phyloP scores from a whole-genome alignment of 768 basidiomycete genomes.

The Mycena latifolia region DNA sequence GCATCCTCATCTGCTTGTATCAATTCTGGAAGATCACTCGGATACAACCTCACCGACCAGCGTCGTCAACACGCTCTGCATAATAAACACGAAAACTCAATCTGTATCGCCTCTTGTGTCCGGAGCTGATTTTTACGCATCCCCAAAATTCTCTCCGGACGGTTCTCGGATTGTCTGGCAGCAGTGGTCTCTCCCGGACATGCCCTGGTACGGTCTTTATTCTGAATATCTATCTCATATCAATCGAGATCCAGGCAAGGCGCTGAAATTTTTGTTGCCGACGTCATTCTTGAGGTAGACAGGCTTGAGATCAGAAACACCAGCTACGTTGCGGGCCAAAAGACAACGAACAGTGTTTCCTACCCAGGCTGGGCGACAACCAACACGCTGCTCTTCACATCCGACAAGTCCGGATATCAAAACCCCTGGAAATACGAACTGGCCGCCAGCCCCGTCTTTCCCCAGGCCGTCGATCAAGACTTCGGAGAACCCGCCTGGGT shows the following conservation, averaged over 20 bases:
- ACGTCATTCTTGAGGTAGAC: slow-evolving; percentile 49
- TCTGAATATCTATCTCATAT: neutral
- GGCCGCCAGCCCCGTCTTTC: slow-evolving; percentile 52
- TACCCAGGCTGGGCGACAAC: slow-evolving; percentile 74
- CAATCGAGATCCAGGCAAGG: slow-evolving; percentile 54
- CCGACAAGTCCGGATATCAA: slow-evolving; percentile 74
- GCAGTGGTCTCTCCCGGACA: slow-evolving; percentile 71
- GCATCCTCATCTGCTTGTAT: slow-evolving; percentile 58
- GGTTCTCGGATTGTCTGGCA: slow-evolving; percentile 71
- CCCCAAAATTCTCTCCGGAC: slow-evolving; percentile 69
- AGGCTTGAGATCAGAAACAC: slow-evolving; percentile 51
- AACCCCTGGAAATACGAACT: slow-evolving; percentile 73
- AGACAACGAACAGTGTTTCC: slow-evolving; percentile 59
- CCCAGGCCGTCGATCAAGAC: slow-evolving; percentile 62
- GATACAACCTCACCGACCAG: slow-evolving; percentile 54
- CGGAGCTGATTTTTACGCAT: slow-evolving; percentile 73
- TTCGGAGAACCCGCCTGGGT: slow-evolving; percentile 72
- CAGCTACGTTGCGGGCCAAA: slow-evolving; percentile 63
- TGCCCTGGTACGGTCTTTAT: slow-evolving; percentile 60
- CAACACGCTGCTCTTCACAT: slow-evolving; percentile 70
- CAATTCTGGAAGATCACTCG: slow-evolving; percentile 73
- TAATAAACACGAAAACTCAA: slow-evolving; percentile 56
- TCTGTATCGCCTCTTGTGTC: slow-evolving; percentile 52
- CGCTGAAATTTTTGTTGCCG: slow-evolving; percentile 63
- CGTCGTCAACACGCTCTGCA: slow-evolving; percentile 60